Percentiles rank a stretch among this genome's conserved stretches.
Conservation (phyloP, 345 rosid genomes). For the Pistacia atlantica region DNA sequence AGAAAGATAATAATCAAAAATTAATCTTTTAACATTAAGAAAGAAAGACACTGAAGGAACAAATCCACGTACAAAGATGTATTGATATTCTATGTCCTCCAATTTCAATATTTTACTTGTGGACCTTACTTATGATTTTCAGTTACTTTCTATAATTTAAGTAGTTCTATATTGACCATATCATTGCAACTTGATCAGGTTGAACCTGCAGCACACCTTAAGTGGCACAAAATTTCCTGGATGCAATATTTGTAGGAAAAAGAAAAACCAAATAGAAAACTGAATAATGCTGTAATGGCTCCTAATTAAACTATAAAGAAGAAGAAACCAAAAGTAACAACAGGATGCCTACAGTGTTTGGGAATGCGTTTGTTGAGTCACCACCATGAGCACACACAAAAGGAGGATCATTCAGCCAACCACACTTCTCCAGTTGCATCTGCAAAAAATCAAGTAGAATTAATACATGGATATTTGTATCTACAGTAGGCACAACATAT, state of each 20-base stretch:
- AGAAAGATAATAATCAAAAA: constrained; percentile 13
- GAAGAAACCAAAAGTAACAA: constrained; percentile 4
- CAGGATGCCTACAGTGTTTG: constrained; percentile 65
- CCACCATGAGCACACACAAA: constrained; percentile 99
- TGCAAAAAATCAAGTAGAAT: constrained; percentile 19
- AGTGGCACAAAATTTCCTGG: not conserved
- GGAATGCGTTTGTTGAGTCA: constrained; percentile 75
- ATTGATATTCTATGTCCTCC: not conserved
- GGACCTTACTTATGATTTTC: not conserved
- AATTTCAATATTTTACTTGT: not conserved
- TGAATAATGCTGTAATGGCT: not conserved
- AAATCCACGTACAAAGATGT: not conserved
- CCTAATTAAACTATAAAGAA: not conserved
- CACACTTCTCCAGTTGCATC: constrained; percentile 57
- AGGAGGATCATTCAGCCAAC: constrained; percentile 86
- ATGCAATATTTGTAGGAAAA: not conserved
- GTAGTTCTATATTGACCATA: not conserved
- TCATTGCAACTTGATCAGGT: constrained; percentile 1
- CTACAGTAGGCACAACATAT: not conserved
- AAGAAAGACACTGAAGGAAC: not conserved
- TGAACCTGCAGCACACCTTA: not conserved
- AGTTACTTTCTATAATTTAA: not conserved
- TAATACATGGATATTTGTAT: not conserved
- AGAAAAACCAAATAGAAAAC: not conserved
- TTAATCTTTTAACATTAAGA: not conserved